phyloP scores from a whole-genome alignment of 495 filamentous ascomycete species.

The Tuber brumale region DNA sequence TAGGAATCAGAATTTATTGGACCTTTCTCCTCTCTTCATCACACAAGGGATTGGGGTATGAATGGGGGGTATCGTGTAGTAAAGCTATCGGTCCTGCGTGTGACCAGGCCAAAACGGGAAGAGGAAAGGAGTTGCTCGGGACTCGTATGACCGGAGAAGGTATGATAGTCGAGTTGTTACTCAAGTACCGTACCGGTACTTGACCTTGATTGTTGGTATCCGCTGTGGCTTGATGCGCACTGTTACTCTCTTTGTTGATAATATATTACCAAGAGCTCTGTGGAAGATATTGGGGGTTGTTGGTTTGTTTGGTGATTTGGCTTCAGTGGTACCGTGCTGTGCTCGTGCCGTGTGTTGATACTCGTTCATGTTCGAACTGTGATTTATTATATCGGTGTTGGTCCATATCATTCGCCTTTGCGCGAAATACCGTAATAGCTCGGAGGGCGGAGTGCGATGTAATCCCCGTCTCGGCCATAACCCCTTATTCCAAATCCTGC shows the following conservation, averaged over 20 bases:
- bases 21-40: neutral
- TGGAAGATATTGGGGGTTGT: neutral
- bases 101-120: neutral
- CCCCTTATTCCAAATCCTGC: neutral
- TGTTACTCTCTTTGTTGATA: neutral
- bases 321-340: neutral
- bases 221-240: neutral
- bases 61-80: neutral
- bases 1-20: neutral
- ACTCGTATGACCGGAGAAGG: neutral
- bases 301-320: neutral
- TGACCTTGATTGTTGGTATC: neutral
- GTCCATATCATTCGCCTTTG: neutral
- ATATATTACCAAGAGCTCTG: neutral
- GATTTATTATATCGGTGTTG: neutral
- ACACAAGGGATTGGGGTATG: neutral
- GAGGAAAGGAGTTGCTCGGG: neutral
- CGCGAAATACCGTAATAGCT: neutral
- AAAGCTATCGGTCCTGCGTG: neutral
- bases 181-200: neutral
- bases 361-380: neutral
- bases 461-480: neutral
- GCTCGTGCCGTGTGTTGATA: neutral
- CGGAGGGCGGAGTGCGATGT: neutral
- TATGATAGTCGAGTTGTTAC: neutral